Percentiles rank a stretch among this genome's conserved stretches.
Conservation (phyloP, 345 rosid genomes). For the Dimocarpus longan region DNA sequence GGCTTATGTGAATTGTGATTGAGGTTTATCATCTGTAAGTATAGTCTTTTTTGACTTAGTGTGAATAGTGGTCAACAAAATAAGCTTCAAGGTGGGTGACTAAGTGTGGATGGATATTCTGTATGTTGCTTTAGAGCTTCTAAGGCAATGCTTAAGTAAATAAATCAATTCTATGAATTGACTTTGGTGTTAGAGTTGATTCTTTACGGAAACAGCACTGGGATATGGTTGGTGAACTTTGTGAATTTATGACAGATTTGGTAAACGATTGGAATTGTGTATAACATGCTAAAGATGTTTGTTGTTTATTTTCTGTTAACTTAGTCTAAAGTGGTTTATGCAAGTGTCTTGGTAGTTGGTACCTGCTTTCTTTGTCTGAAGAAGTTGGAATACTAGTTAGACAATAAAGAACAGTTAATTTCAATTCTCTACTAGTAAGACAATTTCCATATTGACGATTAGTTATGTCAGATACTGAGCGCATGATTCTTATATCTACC, state of each 20-base stretch:
- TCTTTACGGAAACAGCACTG: not conserved
- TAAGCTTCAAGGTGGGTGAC: not conserved
- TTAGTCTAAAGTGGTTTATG: not conserved
- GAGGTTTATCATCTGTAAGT: not conserved
- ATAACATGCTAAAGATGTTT: not conserved
- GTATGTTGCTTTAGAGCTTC: too few relatives aligned
- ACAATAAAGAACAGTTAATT: not conserved
- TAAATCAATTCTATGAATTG: not conserved
- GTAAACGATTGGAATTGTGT: not conserved
- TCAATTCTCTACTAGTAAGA: not conserved
- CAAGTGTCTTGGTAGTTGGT: too few relatives aligned
- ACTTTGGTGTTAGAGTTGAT: not conserved
- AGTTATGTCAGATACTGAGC: not conserved
- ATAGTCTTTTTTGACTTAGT: not conserved
- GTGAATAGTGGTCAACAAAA: not conserved
- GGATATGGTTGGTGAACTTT: not conserved
- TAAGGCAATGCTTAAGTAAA: not conserved
- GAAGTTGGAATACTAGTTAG: not conserved
- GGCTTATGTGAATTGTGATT: slow-evolving; percentile 6
- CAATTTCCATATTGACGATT: not conserved
- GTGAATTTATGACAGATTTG: not conserved
- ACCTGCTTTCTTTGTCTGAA: not conserved
- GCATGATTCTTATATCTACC: not conserved
- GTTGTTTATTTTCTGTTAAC: not conserved
- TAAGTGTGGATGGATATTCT: not conserved